Evolutionary conservation across 306 rosid species (phyloP), one percentile per base, ranked within the genome.

Genomic region (Hylodesmum podocarpum): DNA sequence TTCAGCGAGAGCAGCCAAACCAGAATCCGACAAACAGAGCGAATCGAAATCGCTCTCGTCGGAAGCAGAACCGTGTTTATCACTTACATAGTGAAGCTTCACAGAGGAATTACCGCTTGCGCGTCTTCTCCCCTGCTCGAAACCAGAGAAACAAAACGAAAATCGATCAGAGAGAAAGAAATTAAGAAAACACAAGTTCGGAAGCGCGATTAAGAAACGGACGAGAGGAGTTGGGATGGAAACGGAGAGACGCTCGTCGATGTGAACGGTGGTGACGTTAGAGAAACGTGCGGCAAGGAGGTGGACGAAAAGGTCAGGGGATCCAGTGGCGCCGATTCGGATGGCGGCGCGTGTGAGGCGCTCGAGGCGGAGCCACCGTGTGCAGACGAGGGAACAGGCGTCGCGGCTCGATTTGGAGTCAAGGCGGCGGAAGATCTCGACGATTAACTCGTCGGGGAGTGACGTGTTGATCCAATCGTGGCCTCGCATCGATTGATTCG

Each of bases 351-450:
- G 96, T 47, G 91, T 74, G 79, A 87, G 85, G 0, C 99, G 97
- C 66, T 95, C 97, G 19, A 95, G 96, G 15, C 84, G 77, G 74
- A 86, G 93, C 99, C 99, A 95, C 0, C 97, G 97, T 77, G 55
- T 66, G 87, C 98, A 95, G 77, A 93, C 97, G 67, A 95, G 94
- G 7, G 99, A 95, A 77, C 92, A 88, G 11, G 99, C 81, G 68
- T 91, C 97, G 80, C 87, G 92, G 84, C 84, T 82, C 14, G 85
- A 78, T 80, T 92, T 92, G 13, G 96, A 90, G 13, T 86, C 88
- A 3, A 87, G 80, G 0, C 81, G 84, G 16, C 90, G 87, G 85
- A 95, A 80, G 74, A 95, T 86, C 89, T 92, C 99, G 25, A 86
- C 67, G 81, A 95, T 80, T 50, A 95, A 41, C 84, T 95, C 98